These are phyloP conservation scores for Paecilomyces variotii DNA, from an alignment of 2,329 filamentous ascomycete genomes.

Conservation along the genomic window DNA sequence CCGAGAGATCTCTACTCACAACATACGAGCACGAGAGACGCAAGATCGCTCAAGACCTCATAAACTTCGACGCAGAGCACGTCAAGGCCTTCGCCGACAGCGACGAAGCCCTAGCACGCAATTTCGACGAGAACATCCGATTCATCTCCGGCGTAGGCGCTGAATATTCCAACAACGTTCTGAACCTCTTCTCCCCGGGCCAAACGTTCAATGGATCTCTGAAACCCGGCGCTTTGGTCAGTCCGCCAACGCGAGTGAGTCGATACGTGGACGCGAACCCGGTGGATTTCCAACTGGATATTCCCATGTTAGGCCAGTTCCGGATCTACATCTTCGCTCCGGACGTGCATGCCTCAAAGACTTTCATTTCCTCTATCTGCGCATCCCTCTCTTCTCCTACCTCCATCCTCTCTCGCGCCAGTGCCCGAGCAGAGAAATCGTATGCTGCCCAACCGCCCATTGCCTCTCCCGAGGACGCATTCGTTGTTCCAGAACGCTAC, in stretches of 20 bases:
- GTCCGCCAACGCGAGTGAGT: conserved; percentile 60
- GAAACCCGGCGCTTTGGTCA: conserved; percentile 38
- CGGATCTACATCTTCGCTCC: conserved; percentile 64
- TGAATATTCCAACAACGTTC: conserved; percentile 56
- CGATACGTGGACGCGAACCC: conserved; percentile 72
- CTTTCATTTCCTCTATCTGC: conserved; percentile 55
- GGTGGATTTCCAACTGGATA: conserved; percentile 68
- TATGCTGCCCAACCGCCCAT: conserved; percentile 54
- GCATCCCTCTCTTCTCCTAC: conserved; percentile 43
- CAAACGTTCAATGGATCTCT: conserved; percentile 23
- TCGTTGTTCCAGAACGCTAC: conserved; percentile 60
- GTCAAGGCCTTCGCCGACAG: conserved; percentile 50
- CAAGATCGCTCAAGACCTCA: conserved; percentile 23
- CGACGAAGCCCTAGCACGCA: conserved; percentile 57
- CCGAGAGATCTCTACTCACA: conserved; percentile 13
- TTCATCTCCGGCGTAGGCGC: conserved; percentile 68
- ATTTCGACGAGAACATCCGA: conserved; percentile 62
- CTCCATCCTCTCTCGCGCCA: conserved; percentile 54
- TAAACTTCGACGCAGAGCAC: conserved; percentile 33
- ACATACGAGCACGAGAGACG: conserved; percentile 25
- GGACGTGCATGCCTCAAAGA: conserved; percentile 48
- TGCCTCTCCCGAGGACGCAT: conserved; percentile 55
- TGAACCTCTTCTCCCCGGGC: conserved; percentile 53
- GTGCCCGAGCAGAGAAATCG: conserved; percentile 51
- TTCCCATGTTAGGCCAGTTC: conserved; percentile 70